Percentiles rank a stretch among this genome's conserved stretches.
phyloP scores from a whole-genome alignment of 2,329 filamentous ascomycete species.

The Microsporum audouinii region DNA sequence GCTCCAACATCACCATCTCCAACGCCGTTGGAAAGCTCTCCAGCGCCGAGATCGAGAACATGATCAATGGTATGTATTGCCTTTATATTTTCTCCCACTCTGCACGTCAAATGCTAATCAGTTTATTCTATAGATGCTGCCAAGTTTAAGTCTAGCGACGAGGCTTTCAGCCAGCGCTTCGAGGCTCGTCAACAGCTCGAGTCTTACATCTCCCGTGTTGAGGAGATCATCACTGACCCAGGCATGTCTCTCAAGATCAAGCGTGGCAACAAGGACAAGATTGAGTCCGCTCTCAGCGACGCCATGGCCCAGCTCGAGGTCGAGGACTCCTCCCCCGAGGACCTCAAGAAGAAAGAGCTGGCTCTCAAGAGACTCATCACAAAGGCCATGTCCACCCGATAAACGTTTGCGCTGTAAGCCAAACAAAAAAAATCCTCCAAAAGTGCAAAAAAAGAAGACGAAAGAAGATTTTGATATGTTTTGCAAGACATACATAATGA shows the following conservation, averaged over 20 bases:
- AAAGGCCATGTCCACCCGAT: constrained; percentile 93
- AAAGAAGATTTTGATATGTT: constrained; percentile 6
- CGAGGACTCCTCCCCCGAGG: constrained; percentile 79
- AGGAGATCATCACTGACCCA: constrained; percentile 97
- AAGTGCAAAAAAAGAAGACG: constrained; percentile 14
- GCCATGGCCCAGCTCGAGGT: constrained; percentile 97
- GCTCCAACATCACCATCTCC: constrained; percentile 98
- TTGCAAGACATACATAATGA: constrained; percentile 9
- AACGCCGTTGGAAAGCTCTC: constrained; percentile 99
- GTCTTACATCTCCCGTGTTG: constrained; percentile 95
- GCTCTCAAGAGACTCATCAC: constrained; percentile 95
- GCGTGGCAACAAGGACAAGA: constrained; percentile 99
- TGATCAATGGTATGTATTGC: constrained; percentile 64
- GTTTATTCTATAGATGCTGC: constrained; percentile 55
- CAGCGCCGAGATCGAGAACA: constrained; percentile 86
- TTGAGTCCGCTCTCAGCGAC: constrained; percentile 90
- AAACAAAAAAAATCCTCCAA: neutral
- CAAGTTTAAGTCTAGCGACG: constrained; percentile 97
- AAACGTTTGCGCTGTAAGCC: constrained; percentile 34
- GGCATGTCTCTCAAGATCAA: constrained; percentile 94
- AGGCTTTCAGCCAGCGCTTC: constrained; percentile 98
- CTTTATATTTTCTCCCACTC: neutral
- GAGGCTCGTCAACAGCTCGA: constrained; percentile 98
- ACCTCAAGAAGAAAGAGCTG: constrained; percentile 99
- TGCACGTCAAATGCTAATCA: neutral